These are phyloP conservation scores for Neonectria punicea DNA, from an alignment of 2,329 filamentous ascomycete species.

Conservation along the genomic window DNA sequence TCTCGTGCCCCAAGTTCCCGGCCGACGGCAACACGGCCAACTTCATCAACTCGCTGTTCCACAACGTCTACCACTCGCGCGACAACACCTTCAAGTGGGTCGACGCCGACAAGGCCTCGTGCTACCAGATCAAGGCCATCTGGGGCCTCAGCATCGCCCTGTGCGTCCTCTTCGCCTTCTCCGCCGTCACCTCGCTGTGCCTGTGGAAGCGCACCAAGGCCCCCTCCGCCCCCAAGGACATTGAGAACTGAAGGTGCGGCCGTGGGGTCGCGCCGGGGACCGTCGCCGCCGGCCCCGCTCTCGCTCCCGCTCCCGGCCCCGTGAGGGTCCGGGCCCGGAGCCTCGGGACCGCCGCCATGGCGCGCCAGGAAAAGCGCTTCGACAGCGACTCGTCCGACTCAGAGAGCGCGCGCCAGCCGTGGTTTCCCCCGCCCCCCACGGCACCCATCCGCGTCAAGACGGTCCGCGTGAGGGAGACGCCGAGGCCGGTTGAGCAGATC, in stretches of 20 bases:
- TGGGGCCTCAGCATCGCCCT: slow-evolving; percentile 88
- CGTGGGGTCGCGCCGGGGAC: slow-evolving; percentile 50
- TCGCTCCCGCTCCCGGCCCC: background rate
- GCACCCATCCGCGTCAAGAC: slow-evolving; percentile 43
- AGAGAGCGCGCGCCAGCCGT: slow-evolving; percentile 43
- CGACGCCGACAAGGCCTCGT: slow-evolving; percentile 69
- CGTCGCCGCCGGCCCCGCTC: background rate
- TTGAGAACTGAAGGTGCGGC: slow-evolving; percentile 60
- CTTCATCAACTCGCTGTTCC: slow-evolving; percentile 57
- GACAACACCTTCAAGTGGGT: slow-evolving; percentile 57
- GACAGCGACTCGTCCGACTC: slow-evolving; percentile 48
- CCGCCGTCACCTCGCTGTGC: slow-evolving; percentile 65
- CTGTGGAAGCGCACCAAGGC: slow-evolving; percentile 71
- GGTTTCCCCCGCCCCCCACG: slow-evolving; percentile 52
- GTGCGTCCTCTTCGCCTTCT: slow-evolving; percentile 76
- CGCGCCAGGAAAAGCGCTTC: slow-evolving; percentile 44
- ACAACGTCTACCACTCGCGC: slow-evolving; percentile 52
- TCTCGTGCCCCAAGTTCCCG: slow-evolving; percentile 72
- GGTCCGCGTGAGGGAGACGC: slow-evolving; percentile 33
- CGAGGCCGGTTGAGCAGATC: slow-evolving; percentile 43
- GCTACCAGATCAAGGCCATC: slow-evolving; percentile 85
- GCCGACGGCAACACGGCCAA: slow-evolving; percentile 53
- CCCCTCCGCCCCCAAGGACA: slow-evolving; percentile 54
- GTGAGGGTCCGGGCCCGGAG: slow-evolving; percentile 43
- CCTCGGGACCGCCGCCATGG: slow-evolving; percentile 52